Conservation (phyloP, 768 basidiomycete genomes). For the Phylloporus sp. region DNA sequence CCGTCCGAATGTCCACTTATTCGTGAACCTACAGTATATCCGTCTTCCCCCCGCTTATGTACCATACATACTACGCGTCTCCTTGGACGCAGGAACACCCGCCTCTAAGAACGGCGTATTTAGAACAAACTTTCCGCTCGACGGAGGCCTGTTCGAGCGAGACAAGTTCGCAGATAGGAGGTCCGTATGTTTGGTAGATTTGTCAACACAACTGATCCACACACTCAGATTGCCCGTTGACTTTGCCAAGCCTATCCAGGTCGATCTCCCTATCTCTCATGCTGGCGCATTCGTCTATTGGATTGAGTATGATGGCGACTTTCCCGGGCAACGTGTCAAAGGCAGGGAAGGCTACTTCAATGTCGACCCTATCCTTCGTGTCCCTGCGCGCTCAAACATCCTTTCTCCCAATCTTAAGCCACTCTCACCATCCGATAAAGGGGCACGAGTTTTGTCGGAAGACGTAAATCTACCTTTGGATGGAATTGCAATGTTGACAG, state of each 20-base stretch:
- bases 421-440: constrained; percentile 50
- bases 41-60: constrained; percentile 87
- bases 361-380: constrained; percentile 84
- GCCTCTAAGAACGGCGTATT: constrained; percentile 88
- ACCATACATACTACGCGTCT: constrained; percentile 89
- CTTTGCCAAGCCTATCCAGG: constrained; percentile 86
- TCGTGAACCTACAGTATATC: constrained; percentile 64
- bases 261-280: constrained; percentile 94
- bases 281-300: constrained; percentile 96
- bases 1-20: constrained; percentile 6
- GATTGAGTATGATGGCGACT: constrained; percentile 80
- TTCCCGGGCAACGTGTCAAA: constrained; percentile 57
- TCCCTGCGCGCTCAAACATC: constrained; percentile 70
- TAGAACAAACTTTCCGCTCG: constrained; percentile 94
- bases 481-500: constrained; percentile 82
- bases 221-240: constrained; percentile 69
- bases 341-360: constrained; percentile 95
- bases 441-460: constrained; percentile 47
- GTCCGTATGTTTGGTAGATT: constrained; percentile 41
- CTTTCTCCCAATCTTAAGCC: constrained; percentile 53
- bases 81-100: constrained; percentile 88
- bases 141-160: constrained; percentile 82
- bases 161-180: constrained; percentile 68
- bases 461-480: constrained; percentile 76
- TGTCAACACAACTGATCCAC: constrained; percentile 12